A percentile compares a stretch with the other conserved stretches of the same genome.
These are phyloP conservation scores for Atkinsonella texensis DNA, from an alignment of 2,329 filamentous ascomycete genomes.

Conservation along the genomic window DNA sequence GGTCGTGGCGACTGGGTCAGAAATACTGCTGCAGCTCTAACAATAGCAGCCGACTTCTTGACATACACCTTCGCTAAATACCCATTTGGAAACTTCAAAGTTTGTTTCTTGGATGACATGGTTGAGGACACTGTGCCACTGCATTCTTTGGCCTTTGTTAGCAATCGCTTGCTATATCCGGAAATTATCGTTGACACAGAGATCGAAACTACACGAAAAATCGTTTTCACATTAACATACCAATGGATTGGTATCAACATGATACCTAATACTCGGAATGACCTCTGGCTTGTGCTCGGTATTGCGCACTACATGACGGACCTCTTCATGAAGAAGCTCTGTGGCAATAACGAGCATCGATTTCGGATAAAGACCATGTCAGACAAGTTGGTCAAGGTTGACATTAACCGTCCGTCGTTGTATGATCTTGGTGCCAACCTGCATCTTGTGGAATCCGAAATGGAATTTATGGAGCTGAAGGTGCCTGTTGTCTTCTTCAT, in stretches of 20 bases:
- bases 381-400: constrained; percentile 69
- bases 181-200: constrained; percentile 77
- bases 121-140: constrained; percentile 61
- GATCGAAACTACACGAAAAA: constrained; percentile 64
- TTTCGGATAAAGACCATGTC: constrained; percentile 79
- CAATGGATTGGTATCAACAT: constrained; percentile 96
- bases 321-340: constrained; percentile 78
- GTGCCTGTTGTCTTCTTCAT: constrained; percentile 87
- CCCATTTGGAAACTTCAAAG: constrained; percentile 82
- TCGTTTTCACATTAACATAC: constrained; percentile 74
- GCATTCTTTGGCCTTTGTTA: constrained; percentile 79
- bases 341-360: constrained; percentile 88
- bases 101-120: constrained; percentile 90
- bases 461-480: constrained; percentile 84
- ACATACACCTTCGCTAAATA: constrained; percentile 81
- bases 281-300: constrained; percentile 83
- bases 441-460: constrained; percentile 71
- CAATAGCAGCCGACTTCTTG: constrained; percentile 82
- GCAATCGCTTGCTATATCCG: constrained; percentile 72
- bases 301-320: constrained; percentile 94
- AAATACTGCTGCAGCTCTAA: constrained; percentile 77
- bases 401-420: constrained; percentile 72
- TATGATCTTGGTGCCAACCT: constrained; percentile 67
- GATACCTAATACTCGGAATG: constrained; percentile 65
- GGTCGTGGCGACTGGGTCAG: constrained; percentile 69